Base-by-base conservation (phyloP, 73 alveolate species). In the Paramecium sexaurelia region DNA sequence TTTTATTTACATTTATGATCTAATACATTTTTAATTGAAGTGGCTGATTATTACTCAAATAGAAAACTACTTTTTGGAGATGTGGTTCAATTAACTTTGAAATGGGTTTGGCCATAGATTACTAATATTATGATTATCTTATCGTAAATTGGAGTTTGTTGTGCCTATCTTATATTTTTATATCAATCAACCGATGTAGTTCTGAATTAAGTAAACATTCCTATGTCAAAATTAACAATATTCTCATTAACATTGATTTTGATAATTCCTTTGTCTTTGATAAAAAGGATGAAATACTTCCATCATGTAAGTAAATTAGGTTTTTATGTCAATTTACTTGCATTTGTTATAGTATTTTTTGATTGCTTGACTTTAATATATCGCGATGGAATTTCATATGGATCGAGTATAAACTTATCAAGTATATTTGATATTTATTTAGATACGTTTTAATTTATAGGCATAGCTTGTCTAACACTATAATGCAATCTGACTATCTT, bases 101-200 rank as follows among this genome's bases (percentile, higher is more conserved):
- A 51, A 51, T 51, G 67, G 67, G 67, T 51, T 51, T 51, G 67
- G 67, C 67, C 67, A 51, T 51, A 51, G 67, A 51, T 51, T 17
- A 51, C 67, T 51, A 51, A 51, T 51, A 51, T 51, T 17, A 51
- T 51, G 67, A 51, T 51, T 8, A 51, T 51, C 1, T 29, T 51
- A 5, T 51, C 67, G 1, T 51, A 51, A 17, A 17, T 51, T 51
- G 67, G 67, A 51, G 67, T 51, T 51, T 51, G 67, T 19, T 51
- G 67, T 51, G 67, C 67, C 67, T 51, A 51, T 20, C n/a, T 51
- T 17, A 51, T 51, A 17, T 51, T 51, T n/a, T 51, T 51, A 51
- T 51, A 51, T 51, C 67, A 51, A 51, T 51, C 67, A 20, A 51
- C 67, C 6, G 29, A 51, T 51, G 67, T 17, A 15, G 67, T 51